Percentiles rank a stretch among this genome's conserved stretches.
Conservation (phyloP, 2,329 filamentous ascomycete species). For the Verruconis gallopava region DNA sequence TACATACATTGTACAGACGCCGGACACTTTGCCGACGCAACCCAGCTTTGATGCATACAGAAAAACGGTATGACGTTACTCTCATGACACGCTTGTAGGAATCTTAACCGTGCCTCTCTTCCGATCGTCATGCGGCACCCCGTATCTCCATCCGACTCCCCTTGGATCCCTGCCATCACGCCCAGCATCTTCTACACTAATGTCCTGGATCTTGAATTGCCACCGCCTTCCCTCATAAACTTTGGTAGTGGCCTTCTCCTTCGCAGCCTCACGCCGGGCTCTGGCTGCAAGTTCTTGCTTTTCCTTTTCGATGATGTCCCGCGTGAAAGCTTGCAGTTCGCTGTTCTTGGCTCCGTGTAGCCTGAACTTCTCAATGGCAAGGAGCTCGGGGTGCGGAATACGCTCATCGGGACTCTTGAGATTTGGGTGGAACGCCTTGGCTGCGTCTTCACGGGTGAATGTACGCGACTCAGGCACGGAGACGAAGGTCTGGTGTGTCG, state of each 20-base stretch:
- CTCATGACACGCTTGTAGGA: slow-evolving; percentile 47
- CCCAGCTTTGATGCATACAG: too few relatives aligned
- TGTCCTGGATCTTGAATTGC: slow-evolving; percentile 47
- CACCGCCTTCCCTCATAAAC: slow-evolving; percentile 38
- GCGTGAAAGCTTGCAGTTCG: slow-evolving; percentile 18
- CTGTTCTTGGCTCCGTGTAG: neutral
- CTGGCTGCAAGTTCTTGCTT: slow-evolving; percentile 30
- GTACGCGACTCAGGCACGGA: slow-evolving; percentile 50
- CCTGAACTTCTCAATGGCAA: slow-evolving; percentile 31
- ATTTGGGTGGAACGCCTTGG: slow-evolving; percentile 44
- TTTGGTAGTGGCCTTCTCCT: slow-evolving; percentile 27
- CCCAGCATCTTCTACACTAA: slow-evolving; percentile 43
- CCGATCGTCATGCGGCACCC: slow-evolving; percentile 47
- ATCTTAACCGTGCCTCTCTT: slow-evolving; percentile 53
- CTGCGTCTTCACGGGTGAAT: slow-evolving; percentile 54
- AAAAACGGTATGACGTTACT: too few relatives aligned
- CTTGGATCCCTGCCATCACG: slow-evolving; percentile 38
- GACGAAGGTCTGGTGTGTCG: slow-evolving; percentile 45
- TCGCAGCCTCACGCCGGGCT: slow-evolving; percentile 31
- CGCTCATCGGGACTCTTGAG: slow-evolving; percentile 50
- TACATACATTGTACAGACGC: too few relatives aligned
- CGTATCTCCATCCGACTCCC: slow-evolving; percentile 48
- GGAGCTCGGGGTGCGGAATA: slow-evolving; percentile 50
- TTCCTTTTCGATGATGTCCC: slow-evolving; percentile 17
- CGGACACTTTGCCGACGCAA: too few relatives aligned